Conservation (phyloP, 2,329 filamentous ascomycete species). For the Coniochaeta sp. region DNA sequence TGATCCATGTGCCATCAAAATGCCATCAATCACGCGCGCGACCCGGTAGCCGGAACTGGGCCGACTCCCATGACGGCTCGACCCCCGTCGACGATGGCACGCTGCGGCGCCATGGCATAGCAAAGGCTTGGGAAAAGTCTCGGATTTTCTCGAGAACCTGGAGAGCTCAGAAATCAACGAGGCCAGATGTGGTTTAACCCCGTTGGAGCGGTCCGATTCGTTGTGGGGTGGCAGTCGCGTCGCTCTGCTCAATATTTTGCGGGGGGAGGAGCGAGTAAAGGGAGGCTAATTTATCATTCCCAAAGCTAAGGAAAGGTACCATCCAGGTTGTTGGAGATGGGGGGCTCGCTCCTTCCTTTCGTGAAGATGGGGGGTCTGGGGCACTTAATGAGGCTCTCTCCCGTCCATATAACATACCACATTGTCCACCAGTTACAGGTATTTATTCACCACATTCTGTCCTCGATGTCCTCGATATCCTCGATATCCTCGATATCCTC, state of each 20-base stretch:
- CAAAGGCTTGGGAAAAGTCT: background rate
- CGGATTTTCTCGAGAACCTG: background rate
- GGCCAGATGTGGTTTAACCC: background rate
- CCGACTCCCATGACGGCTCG: background rate
- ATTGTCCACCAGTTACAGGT: no score
- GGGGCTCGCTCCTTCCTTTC: background rate
- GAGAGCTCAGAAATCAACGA: background rate
- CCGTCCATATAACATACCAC: no score
- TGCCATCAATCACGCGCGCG: background rate
- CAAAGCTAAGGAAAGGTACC: no score
- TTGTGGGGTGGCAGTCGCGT: background rate
- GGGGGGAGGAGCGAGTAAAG: no score
- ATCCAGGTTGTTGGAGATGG: background rate
- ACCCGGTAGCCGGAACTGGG: background rate
- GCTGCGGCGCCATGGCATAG: background rate
- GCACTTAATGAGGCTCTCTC: no score
- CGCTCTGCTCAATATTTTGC: no score
- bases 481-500: no score
- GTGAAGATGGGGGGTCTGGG: background rate
- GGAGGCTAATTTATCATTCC: background rate
- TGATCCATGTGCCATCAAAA: background rate
- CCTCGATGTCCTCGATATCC: no score
- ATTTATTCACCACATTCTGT: no score
- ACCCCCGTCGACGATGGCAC: background rate
- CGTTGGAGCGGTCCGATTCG: constrained; percentile 2